A percentile compares a stretch with the other conserved stretches of the same genome.
Conservation (phyloP, 192 early-diverging fungal species). For the Backusella tuberculispora region DNA sequence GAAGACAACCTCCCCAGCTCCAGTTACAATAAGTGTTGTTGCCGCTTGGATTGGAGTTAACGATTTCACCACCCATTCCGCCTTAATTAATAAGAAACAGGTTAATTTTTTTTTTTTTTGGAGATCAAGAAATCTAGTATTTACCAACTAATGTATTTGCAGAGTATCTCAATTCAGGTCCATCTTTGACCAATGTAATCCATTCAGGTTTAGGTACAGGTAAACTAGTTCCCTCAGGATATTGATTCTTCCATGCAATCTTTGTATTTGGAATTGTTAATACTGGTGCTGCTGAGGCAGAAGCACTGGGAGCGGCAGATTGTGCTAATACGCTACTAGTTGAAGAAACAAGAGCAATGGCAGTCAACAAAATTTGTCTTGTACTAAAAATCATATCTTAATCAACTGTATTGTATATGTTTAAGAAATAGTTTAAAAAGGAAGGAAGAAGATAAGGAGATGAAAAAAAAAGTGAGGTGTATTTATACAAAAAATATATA, state of each 20-base stretch:
- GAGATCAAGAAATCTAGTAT: conserved; percentile 10
- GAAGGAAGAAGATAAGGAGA: neutral
- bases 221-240: conserved; percentile 37
- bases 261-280: conserved; percentile 28
- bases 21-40: conserved; percentile 52
- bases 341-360: conserved; percentile 18
- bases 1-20: conserved; percentile 52
- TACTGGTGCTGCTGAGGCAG: neutral
- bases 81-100: neutral
- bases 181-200: conserved; percentile 41
- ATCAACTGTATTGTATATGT: neutral
- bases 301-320: neutral
- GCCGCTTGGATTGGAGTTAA: conserved; percentile 19
- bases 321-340: neutral
- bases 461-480: neutral
- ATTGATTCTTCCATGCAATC: conserved; percentile 41
- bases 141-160: conserved; percentile 36
- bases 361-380: neutral
- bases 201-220: conserved; percentile 44
- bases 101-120: neutral
- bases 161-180: conserved; percentile 42
- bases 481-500: neutral
- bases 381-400: conserved; percentile 20
- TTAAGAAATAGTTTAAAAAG: neutral
- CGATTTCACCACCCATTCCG: conserved; percentile 16